Conservation (phyloP, 148 eudicot genomes). For the Dysphania ambrosioides region DNA sequence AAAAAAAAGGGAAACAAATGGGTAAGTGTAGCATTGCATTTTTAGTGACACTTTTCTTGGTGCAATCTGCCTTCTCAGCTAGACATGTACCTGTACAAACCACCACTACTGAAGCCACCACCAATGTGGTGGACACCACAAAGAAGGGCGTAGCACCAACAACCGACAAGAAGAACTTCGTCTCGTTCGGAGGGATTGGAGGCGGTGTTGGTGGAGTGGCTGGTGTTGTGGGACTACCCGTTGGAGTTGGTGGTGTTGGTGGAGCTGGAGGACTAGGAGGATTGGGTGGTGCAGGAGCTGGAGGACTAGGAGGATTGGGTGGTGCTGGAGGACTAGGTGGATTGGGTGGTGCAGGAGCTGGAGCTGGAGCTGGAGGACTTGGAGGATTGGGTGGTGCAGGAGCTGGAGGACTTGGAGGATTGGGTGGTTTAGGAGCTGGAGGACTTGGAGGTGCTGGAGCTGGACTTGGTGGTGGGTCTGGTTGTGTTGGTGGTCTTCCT, state of each 20-base stretch:
- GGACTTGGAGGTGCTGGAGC: slow-evolving; percentile 19
- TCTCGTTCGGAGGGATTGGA: slow-evolving; percentile 13
- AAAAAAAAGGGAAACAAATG: not conserved
- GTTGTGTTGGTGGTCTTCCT: slow-evolving; percentile 19
- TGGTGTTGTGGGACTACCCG: not conserved
- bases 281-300: slow-evolving; percentile 14
- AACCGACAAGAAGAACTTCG: slow-evolving; percentile 19
- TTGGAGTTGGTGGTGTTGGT: slow-evolving; percentile 1
- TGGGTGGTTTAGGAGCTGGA: slow-evolving; percentile 12
- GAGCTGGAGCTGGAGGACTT: slow-evolving; percentile 13
- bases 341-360: slow-evolving; percentile 13
- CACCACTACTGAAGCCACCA: not conserved
- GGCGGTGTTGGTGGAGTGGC: slow-evolving; percentile 14
- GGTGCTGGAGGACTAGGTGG: slow-evolving; percentile 13
- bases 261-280: slow-evolving; percentile 18
- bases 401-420: not conserved
- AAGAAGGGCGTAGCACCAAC: slow-evolving; percentile 1
- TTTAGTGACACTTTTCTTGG: slow-evolving; percentile 12
- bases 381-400: slow-evolving; percentile 17
- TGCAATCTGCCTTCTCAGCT: slow-evolving; percentile 16
- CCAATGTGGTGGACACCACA: slow-evolving; percentile 9
- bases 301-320: slow-evolving; percentile 14
- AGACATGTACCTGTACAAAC: not conserved
- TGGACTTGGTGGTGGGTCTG: slow-evolving; percentile 6
- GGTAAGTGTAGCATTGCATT: slow-evolving; percentile 6